Percentiles rank a stretch among this genome's conserved stretches.
These are phyloP conservation scores for Adansonia rubrostipa DNA, from an alignment of 441 rosid genomes.

Conservation along the genomic window DNA sequence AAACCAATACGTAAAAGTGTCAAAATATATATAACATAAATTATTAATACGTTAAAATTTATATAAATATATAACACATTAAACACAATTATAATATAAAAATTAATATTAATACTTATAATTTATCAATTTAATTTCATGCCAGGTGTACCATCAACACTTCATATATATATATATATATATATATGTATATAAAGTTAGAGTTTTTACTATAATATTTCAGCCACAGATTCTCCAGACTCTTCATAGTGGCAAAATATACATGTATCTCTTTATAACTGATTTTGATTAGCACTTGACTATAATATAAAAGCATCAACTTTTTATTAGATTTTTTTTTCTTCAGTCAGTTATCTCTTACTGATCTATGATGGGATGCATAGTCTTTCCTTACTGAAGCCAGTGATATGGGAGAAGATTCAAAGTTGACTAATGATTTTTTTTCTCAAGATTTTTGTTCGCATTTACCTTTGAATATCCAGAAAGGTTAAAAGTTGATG, in stretches of 20 bases:
- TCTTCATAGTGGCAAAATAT: background rate
- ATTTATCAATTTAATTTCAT: background rate
- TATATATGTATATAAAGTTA: background rate
- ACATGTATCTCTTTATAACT: background rate
- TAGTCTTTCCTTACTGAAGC: background rate
- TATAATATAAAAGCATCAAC: background rate
- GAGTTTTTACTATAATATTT: background rate
- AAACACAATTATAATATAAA: too few relatives aligned
- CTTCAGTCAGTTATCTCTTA: background rate
- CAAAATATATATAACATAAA: too few relatives aligned
- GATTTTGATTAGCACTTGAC: constrained; percentile 15
- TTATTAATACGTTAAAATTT: too few relatives aligned
- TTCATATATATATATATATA: background rate
- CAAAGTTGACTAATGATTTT: background rate
- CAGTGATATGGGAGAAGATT: background rate
- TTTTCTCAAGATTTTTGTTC: background rate
- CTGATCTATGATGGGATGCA: background rate
- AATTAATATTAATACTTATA: too few relatives aligned
- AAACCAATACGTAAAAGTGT: too few relatives aligned
- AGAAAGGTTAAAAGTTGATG: background rate
- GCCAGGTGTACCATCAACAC: background rate
- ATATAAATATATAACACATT: too few relatives aligned
- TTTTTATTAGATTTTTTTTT: background rate
- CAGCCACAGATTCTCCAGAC: background rate
- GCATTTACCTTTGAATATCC: background rate